A percentile compares a stretch with the other conserved stretches of the same genome.
Evolutionary conservation across 306 rosid genomes (phyloP).

Genomic region (Rubus idaeus): DNA sequence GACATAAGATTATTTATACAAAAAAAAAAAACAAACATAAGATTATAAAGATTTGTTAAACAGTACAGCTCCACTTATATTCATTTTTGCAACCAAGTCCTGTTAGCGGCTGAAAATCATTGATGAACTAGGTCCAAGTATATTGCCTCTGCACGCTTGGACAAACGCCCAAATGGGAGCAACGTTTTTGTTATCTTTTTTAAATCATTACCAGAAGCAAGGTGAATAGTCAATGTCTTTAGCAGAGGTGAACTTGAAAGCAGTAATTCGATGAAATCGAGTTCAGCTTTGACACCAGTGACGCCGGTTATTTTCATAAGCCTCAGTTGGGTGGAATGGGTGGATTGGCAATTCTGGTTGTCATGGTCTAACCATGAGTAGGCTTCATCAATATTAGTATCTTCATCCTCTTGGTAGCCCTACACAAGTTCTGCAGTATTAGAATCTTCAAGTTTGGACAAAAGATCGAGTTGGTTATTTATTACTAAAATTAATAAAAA

Average conservation of each 20-base stretch:
- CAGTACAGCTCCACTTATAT: no score
- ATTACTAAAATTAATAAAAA: not conserved
- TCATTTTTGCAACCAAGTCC: no score
- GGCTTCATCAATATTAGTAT: not conserved
- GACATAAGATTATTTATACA: no score
- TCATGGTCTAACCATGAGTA: conserved; percentile 25
- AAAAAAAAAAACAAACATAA: no score
- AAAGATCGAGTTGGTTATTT: no score
- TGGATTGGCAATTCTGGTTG: conserved; percentile 20
- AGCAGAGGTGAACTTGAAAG: conserved; percentile 43
- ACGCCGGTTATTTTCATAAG: conserved; percentile 46
- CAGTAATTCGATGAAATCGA: conserved; percentile 47
- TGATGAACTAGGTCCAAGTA: no score
- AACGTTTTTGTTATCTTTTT: no score
- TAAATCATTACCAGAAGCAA: no score
- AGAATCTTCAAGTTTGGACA: not conserved
- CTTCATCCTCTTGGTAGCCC: conserved; percentile 19
- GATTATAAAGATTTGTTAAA: no score
- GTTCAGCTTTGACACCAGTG: conserved; percentile 42
- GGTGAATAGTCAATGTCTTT: conserved; percentile 42
- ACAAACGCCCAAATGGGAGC: no score
- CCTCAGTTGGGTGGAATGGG: conserved; percentile 37
- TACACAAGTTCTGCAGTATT: conserved; percentile 14
- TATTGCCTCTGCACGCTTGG: no score
- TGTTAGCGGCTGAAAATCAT: no score